Conservation (phyloP, 2,329 filamentous ascomycete genomes). For the Cladosporium colombiae region DNA sequence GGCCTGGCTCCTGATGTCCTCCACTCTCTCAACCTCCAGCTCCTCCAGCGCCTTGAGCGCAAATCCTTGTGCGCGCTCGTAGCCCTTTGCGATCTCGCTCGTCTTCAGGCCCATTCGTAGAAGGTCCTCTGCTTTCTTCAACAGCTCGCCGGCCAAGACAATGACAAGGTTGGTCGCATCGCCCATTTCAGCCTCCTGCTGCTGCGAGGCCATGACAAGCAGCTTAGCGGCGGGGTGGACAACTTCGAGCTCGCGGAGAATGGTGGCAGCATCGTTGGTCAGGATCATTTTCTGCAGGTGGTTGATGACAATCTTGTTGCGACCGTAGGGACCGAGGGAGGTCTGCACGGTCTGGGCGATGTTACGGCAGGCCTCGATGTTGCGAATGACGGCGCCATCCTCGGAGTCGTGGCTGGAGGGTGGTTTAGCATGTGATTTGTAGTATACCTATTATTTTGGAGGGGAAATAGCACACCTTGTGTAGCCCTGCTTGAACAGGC, state of each 20-base stretch:
- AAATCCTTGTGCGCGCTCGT: conserved; percentile 90
- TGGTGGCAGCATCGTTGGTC: conserved; percentile 96
- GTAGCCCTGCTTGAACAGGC: conserved; percentile 95
- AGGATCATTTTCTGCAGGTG: conserved; percentile 99
- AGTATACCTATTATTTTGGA: conserved; percentile 20
- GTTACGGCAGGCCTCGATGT: conserved; percentile 96
- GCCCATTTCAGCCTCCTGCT: conserved; percentile 98
- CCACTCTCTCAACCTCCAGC: conserved; percentile 85
- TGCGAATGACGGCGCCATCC: conserved; percentile 97
- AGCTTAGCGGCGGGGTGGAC: conserved; percentile 97
- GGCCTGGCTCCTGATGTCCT: conserved; percentile 74
- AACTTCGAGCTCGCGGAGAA: conserved; percentile 94
- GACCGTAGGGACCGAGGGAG: conserved; percentile 92
- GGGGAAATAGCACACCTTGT: conserved; percentile 69
- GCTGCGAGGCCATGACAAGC: conserved; percentile 96
- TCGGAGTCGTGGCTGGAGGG: conserved; percentile 86
- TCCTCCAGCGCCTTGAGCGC: conserved; percentile 79
- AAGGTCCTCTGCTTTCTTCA: conserved; percentile 96
- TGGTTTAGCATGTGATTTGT: conserved; percentile 35
- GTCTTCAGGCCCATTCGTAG: conserved; percentile 96
- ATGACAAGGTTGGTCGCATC: conserved; percentile 98
- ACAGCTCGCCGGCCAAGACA: conserved; percentile 87
- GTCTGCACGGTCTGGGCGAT: conserved; percentile 97
- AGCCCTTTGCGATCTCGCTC: conserved; percentile 94
- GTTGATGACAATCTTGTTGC: conserved; percentile 99